Evolutionary conservation across 2,329 filamentous ascomycete genomes (phyloP), one percentile per base, ranked within the genome.

Genomic region (Ophiostoma fasciatum): DNA sequence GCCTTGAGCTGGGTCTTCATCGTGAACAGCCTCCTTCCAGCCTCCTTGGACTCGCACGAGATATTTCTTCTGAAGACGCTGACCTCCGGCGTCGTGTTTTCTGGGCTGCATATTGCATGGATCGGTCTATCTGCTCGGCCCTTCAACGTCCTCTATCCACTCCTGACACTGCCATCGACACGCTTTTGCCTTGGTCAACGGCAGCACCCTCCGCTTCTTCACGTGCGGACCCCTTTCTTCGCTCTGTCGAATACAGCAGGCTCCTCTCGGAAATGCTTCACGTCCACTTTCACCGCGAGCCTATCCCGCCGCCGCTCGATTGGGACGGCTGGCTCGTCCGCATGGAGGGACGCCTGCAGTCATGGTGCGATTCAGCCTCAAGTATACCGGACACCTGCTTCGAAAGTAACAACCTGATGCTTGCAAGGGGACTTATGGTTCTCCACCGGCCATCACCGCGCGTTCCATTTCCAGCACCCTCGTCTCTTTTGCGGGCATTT

Each of bases 61-160:
- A 31, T 5, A 32, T 21, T 4, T 22, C 17, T 4, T 25, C 33
- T 5, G 15, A 11, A 2, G 30, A 36, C 3, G 26, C 18, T 13
- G 37, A 39, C 27, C 32, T 42, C 5, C 41, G 39, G 2, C 39
- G 34, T 7, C 41, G 41, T 7, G 38, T 43, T 14, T 43, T 43
- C 27, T 43, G 41, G 41, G 30, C 41, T 3, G 41, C 41, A 5
- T 43, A 43, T 32, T 41, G 41, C 35, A 33, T 45, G 28, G 43
- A 45, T 26, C 43, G 41, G 11, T 35, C 33, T 22, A 43, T 45
- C 28, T 43, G 41, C 38, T 41, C 41, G 1, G 43, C 35, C 0
- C 37, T 45, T 26, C 43, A 43, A 31, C 41, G 39, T 15, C 39
- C 41, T 4, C 32, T 43, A 7, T 41, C 41, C 4, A 41, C 39